Evolutionary conservation across 1,284 basidiomycete species (phyloP).

Genomic region (Boletellus deceptivus): DNA sequence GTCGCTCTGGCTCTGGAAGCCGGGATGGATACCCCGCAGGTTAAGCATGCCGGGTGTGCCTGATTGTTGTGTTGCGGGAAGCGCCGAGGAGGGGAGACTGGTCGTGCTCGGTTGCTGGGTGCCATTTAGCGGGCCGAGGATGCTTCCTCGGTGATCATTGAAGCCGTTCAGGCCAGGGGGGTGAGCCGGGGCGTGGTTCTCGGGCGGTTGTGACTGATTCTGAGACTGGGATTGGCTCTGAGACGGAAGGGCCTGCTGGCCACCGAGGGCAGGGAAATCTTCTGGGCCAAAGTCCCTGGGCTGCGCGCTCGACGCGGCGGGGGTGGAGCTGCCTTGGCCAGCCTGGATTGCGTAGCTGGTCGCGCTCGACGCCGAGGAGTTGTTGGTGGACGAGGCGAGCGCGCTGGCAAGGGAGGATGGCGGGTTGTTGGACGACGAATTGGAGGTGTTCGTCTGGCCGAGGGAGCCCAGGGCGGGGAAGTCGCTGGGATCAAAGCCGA

Average conservation of each 20-base stretch:
- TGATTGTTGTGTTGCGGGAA: conserved; percentile 36
- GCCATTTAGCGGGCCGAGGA: conserved; percentile 49
- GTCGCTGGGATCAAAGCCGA: conserved; percentile 81
- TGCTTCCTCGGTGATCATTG: conserved; percentile 51
- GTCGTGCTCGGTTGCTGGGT: conserved; percentile 28
- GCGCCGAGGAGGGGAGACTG: conserved; percentile 20
- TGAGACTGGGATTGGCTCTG: conserved; percentile 35
- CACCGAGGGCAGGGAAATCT: conserved; percentile 80
- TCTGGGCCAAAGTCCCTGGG: conserved; percentile 74
- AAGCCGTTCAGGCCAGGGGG: conserved; percentile 76
- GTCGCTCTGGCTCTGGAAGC: conserved; percentile 54
- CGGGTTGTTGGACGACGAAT: conserved; percentile 31
- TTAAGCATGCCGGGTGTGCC: conserved; percentile 67
- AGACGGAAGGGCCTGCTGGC: conserved; percentile 40
- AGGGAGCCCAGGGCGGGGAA: conserved; percentile 78
- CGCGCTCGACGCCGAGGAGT: conserved; percentile 33
- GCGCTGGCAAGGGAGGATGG: conserved; percentile 24
- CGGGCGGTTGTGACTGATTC: conserved; percentile 34
- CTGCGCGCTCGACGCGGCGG: conserved; percentile 41
- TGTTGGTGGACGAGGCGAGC: conserved; percentile 35
- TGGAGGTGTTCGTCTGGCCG: conserved; percentile 38
- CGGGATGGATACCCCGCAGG: conserved; percentile 58
- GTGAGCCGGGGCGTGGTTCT: conserved; percentile 45
- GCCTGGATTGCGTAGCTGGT: conserved; percentile 76
- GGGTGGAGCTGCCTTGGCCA: conserved; percentile 52